These are phyloP conservation scores for Fusarium pseudograminearum DNA, from an alignment of 2,329 filamentous ascomycete genomes.

Conservation along the genomic window DNA sequence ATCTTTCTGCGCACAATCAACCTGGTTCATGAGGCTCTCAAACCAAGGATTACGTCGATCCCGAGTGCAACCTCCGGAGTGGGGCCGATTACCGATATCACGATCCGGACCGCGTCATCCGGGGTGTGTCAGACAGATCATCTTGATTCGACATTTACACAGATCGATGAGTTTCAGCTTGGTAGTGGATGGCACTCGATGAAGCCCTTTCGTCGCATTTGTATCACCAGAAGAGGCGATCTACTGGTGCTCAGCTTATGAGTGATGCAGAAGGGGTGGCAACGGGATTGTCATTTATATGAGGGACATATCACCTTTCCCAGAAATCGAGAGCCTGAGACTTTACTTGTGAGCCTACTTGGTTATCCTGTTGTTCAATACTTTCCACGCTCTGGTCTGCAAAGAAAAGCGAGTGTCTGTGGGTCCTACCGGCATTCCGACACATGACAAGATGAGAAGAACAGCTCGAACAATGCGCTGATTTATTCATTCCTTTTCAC, in stretches of 20 bases:
- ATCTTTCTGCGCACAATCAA: not conserved
- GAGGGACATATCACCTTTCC: not conserved
- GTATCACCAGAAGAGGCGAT: not conserved
- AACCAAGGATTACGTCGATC: conserved; percentile 31
- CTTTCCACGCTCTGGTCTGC: rapidly evolving
- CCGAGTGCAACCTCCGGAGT: conserved; percentile 29
- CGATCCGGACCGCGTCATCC: conserved; percentile 20
- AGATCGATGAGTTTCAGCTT: not conserved
- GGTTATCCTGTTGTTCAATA: no score
- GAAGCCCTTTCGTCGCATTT: conserved; percentile 10
- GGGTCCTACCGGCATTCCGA: not conserved
- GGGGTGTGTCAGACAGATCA: conserved; percentile 1
- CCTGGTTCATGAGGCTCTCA: conserved; percentile 26
- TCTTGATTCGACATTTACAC: not conserved
- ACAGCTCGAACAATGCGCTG: not conserved
- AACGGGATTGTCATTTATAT: not conserved
- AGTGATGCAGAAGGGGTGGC: not conserved
- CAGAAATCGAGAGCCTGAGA: rapidly evolving
- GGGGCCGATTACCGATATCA: conserved; percentile 31
- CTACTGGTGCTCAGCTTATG: not conserved
- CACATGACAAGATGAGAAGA: not conserved
- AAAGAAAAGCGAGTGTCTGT: not conserved
- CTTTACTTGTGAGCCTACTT: rapidly evolving
- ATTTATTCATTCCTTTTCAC: not conserved
- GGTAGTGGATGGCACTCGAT: not conserved